Base-by-base conservation (phyloP, 768 basidiomycete genomes). In the Lactarius sp. region DNA sequence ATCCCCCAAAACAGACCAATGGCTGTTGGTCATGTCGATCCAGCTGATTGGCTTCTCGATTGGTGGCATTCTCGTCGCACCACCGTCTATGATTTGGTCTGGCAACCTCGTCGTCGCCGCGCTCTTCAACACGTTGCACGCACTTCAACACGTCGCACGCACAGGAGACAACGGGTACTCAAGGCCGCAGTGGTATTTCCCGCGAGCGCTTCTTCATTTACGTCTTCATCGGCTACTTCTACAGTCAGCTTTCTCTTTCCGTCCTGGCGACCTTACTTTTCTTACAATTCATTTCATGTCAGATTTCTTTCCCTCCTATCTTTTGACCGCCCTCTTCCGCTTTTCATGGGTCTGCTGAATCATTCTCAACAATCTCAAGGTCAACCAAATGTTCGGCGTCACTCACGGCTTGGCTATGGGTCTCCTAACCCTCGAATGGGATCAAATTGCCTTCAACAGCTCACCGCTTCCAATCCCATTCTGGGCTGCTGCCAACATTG, bases 391-490 rank as follows among this genome's bases (percentile, higher is more conserved):
- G 70, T 92, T 92, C 66, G 90, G 90, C 37, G 84, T 84, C 62
- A 67, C 70, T n/a, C 60, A 59, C 37, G 70, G 70, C 20, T 56
- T 73, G n/a, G 69, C 73, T 16, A 89, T 91, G 86, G 85, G 86
- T 66, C 70, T 90, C 64, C 73, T 91, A 69, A 89, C 88, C 37
- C 90, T 93, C 71, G 90, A 92, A 68, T 93, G 90, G 91, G 77
- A 85, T 3, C 86, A 89, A 72, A 83, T 87, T 63, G 81, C 85
- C 8, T 88, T 85, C 70, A 84, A 84, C 58, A 83, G 82, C 18
- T 84, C 83, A 27, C 90, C 90, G 0, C 83, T 92, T 52, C 85
- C 87, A 4, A 84, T 87, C 10, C 90, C 90, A 2, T 92, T 88
- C 88, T 90, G 88, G 88, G 88, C 87, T 3, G 83, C 86, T 70